Conservation (phyloP, 78 protist species). For the Isochrysis galbana region DNA sequence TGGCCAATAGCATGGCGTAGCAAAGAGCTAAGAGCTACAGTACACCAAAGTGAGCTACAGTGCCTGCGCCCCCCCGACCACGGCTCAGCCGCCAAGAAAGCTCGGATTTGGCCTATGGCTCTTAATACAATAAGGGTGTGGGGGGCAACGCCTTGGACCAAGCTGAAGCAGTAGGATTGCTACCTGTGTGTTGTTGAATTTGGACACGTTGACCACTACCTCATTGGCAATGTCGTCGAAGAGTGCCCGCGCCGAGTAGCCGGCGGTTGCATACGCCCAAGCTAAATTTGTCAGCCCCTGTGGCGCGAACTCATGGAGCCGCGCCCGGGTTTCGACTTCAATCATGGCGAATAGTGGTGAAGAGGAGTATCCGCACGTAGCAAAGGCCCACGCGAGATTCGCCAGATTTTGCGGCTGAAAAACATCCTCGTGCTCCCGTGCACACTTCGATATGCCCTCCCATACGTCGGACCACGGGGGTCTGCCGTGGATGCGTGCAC, state of each 20-base stretch:
- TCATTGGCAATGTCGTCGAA: neutral
- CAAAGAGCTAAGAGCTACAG: too few relatives aligned
- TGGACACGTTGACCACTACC: too few relatives aligned
- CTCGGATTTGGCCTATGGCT: too few relatives aligned
- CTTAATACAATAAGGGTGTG: too few relatives aligned
- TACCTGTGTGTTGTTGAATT: neutral
- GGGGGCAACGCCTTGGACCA: neutral
- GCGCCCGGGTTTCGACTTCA: neutral
- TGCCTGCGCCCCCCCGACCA: too few relatives aligned
- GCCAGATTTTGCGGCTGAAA: neutral
- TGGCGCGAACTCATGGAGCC: neutral
- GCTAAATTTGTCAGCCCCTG: neutral
- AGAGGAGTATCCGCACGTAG: neutral
- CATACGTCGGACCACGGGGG: neutral
- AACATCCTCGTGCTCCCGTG: neutral
- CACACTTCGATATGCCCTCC: neutral
- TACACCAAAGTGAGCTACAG: too few relatives aligned
- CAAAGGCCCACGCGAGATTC: neutral
- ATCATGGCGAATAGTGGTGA: neutral
- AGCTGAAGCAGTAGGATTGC: neutral
- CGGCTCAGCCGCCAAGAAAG: too few relatives aligned
- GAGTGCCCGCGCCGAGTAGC: neutral
- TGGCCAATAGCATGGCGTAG: too few relatives aligned
- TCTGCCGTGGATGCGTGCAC: neutral
- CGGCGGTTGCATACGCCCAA: constrained; percentile 7